Evolutionary conservation across 176 grass and related monocot genomes (phyloP).

Genomic region (Chrysopogon serrulatus): DNA sequence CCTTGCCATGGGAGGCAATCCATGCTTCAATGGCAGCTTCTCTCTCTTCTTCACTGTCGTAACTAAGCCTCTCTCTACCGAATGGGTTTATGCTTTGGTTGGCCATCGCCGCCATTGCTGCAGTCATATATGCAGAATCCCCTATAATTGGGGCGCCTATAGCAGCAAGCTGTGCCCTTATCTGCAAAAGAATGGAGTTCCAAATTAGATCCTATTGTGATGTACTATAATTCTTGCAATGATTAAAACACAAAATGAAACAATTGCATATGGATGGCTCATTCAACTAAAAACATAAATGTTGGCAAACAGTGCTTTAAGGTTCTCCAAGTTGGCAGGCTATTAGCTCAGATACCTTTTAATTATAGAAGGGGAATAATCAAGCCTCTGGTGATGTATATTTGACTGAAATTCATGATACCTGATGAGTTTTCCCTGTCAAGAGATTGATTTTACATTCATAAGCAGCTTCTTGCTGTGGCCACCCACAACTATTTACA

Average conservation of each 20-base stretch:
- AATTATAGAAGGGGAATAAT: neutral
- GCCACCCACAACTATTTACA: conserved; percentile 70
- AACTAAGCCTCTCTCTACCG: conserved; percentile 35
- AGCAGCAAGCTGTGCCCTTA: conserved; percentile 78
- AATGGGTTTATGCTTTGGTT: conserved; percentile 78
- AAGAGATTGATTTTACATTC: conserved; percentile 94
- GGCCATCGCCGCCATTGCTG: conserved; percentile 52
- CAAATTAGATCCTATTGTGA: neutral
- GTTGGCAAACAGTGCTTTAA: neutral
- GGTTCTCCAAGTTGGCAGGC: neutral
- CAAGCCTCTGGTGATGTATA: neutral
- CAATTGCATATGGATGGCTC: neutral
- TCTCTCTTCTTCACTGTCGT: conserved; percentile 44
- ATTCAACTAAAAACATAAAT: neutral
- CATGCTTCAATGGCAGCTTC: conserved; percentile 67
- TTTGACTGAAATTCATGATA: conserved; percentile 13
- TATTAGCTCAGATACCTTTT: neutral
- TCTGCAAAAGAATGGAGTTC: conserved; percentile 37
- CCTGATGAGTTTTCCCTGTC: conserved; percentile 99
- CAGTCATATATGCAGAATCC: conserved; percentile 86
- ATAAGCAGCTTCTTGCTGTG: conserved; percentile 61
- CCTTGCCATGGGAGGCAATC: conserved; percentile 82
- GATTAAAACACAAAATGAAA: neutral
- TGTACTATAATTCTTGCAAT: neutral
- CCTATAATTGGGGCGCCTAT: conserved; percentile 70